Evolutionary conservation across 768 basidiomycete species (phyloP), one percentile per base, ranked within the genome.

Genomic region (Lactifluus subvellereus): DNA sequence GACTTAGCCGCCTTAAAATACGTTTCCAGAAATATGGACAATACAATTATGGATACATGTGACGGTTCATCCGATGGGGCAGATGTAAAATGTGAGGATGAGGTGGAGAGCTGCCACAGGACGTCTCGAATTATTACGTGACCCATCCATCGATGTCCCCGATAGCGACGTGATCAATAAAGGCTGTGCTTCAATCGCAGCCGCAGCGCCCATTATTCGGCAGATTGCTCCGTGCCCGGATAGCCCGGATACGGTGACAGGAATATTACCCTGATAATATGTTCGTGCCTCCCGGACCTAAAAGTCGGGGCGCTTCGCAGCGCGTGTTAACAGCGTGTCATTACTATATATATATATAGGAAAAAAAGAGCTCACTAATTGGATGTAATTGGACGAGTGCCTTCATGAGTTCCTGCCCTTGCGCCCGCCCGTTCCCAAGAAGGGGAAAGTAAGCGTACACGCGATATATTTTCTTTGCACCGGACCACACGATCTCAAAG

Each of bases 191-290:
- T 40, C 53, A 49, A 64, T 59, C 62, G 62, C 52, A 54, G 62
- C 62, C 58, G 62, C 62, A 64, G 62, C 62, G 62, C 62, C 62
- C 62, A 64, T 64, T 54, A 37, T 59, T 59, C 62, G 62, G 62
- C 57, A 54, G 62, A 27, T 49, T 50, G 62, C 47, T 59, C 62
- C 62, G 57, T 64, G 58, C 20, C 57, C 62, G 62, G 57, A 38
- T 54, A 54, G 30, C 57, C 62, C 62, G 62, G 49, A 64, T 54
- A 49, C 30, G 62, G 48, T 54, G 53, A 59, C 38, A 60, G 40
- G 38, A 54, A 54, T 54, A 59, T 64, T 64, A 64, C 53, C 62
- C 62, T 50, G 62, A 54, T 64, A 64, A 64, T 59, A 64, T 64
- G 62, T 64, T 64, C 32, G 62, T 64, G 52, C 62, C 62, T 59